phyloP scores from a whole-genome alignment of 306 rosid genomes.

The Gynostemma pentaphyllum region DNA sequence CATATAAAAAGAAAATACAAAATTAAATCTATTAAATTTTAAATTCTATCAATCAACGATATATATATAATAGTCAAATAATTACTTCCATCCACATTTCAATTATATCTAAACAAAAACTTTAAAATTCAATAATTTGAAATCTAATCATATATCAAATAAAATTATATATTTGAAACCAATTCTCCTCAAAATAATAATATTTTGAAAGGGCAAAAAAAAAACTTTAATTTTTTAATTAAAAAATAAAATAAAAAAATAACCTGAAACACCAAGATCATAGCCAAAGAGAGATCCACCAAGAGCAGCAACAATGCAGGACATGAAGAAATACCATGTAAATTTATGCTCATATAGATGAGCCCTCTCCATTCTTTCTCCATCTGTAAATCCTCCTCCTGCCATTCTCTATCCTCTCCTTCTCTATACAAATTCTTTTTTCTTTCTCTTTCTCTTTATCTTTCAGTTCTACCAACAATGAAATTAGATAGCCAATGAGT shows the following conservation, averaged over 20 bases:
- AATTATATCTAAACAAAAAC: no score
- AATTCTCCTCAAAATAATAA: no score
- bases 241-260: slow-evolving; percentile 5
- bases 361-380: slow-evolving; percentile 36
- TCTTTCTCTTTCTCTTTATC: neutral
- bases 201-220: neutral
- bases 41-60: no score
- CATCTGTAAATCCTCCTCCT: slow-evolving; percentile 43
- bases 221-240: no score
- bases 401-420: slow-evolving; percentile 31
- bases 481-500: no score
- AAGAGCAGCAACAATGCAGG: slow-evolving; percentile 67
- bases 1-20: no score
- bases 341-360: slow-evolving; percentile 57
- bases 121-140: no score
- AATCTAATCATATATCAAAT: no score
- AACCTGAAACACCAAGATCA: slow-evolving; percentile 89
- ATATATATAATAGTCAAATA: no score
- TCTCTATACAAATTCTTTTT: neutral
- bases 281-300: slow-evolving; percentile 92
- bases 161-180: no score
- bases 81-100: no score
- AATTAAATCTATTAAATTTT: no score
- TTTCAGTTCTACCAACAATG: neutral
- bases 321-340: slow-evolving; percentile 48